Conservation (phyloP, 1,139 yeast species). For the Magnusiomyces tetraspermus region DNA sequence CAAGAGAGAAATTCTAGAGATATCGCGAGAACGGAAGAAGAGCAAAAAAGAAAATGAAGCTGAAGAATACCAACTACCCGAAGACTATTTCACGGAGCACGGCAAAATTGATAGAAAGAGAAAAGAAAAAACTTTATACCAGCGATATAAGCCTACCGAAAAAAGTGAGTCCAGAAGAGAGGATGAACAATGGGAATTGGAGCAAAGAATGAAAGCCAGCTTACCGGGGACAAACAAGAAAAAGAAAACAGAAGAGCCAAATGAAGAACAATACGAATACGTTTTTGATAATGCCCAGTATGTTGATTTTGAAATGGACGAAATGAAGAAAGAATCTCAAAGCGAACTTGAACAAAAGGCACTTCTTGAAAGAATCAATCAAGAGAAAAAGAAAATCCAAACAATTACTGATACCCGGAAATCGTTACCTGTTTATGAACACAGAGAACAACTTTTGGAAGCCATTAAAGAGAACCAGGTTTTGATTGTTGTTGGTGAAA, state of each 20-base stretch:
- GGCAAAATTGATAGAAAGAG: conserved; percentile 47
- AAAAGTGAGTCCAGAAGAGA: conserved; percentile 19
- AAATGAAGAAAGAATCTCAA: conserved; percentile 21
- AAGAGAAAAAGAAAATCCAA: conserved; percentile 37
- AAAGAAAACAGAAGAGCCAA: conserved; percentile 30
- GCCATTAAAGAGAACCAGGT: conserved; percentile 62
- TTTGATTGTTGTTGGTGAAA: conserved; percentile 86
- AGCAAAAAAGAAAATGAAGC: conserved; percentile 26
- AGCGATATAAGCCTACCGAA: conserved; percentile 26
- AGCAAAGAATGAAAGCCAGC: conserved; percentile 47
- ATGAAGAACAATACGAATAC: conserved; percentile 50
- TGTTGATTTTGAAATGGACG: conserved; percentile 51
- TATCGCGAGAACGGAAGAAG: conserved; percentile 37
- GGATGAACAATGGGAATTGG: conserved; percentile 47
- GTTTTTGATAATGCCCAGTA: conserved; percentile 75
- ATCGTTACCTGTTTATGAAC: conserved; percentile 69
- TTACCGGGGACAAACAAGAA: conserved; percentile 7
- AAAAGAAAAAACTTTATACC: conserved; percentile 38
- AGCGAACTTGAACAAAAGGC: conserved; percentile 23
- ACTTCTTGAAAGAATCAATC: conserved; percentile 32
- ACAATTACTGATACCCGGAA: conserved; percentile 44
- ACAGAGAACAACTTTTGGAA: conserved; percentile 51
- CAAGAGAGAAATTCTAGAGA: conserved; percentile 40
- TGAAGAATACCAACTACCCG: conserved; percentile 45
- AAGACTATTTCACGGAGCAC: conserved; percentile 43